These are phyloP conservation scores for Mycotypha africana DNA, from an alignment of 371 early-diverging fungal species.

Conservation along the genomic window DNA sequence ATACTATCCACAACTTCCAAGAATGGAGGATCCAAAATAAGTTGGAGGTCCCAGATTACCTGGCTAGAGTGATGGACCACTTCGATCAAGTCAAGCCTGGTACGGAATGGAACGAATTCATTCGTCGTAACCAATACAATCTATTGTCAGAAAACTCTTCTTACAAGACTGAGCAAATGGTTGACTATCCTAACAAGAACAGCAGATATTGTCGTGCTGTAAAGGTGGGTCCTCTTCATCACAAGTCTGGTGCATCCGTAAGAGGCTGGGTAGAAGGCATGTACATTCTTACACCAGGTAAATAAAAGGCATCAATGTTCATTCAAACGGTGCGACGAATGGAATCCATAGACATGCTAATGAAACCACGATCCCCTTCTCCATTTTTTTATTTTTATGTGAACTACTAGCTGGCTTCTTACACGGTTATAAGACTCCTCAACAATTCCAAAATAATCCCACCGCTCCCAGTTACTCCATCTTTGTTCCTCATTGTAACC, in stretches of 20 bases:
- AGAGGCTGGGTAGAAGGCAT: constrained; percentile 29
- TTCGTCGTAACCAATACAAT: constrained; percentile 25
- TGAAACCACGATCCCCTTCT: no score
- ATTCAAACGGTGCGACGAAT: no score
- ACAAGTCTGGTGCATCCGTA: constrained; percentile 21
- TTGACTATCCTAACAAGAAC: constrained; percentile 36
- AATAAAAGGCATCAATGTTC: no score
- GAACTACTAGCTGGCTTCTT: constrained; percentile 33
- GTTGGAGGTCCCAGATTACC: constrained; percentile 19
- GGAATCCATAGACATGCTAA: no score
- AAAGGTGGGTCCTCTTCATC: constrained; percentile 35
- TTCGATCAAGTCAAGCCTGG: constrained; percentile 22
- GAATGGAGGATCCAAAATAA: constrained; percentile 29
- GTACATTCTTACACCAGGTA: constrained; percentile 41
- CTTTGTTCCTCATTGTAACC: constrained; percentile 31
- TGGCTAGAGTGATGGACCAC: constrained; percentile 17
- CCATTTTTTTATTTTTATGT: background rate
- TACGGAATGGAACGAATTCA: constrained; percentile 43
- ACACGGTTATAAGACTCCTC: constrained; percentile 38
- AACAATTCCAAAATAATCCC: constrained; percentile 30
- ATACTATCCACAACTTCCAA: constrained; percentile 20
- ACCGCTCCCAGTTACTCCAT: constrained; percentile 22
- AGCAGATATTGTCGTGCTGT: constrained; percentile 27
- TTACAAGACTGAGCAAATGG: constrained; percentile 34
- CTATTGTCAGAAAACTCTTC: constrained; percentile 32